These are phyloP conservation scores for Babesia ovis DNA, from an alignment of 169 alveolate genomes.

Conservation along the genomic window DNA sequence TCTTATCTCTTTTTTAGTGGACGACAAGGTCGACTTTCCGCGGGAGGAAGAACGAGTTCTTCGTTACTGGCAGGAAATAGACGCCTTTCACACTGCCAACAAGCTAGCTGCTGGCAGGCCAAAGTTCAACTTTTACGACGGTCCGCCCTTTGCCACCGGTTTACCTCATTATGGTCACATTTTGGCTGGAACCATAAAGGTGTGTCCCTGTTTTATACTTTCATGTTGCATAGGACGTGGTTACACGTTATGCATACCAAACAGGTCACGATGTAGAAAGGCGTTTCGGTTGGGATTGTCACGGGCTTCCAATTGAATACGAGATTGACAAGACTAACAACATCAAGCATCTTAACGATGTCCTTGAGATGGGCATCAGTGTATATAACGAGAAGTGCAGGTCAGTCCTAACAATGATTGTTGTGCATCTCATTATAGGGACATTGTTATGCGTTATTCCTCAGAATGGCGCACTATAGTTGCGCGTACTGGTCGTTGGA, in stretches of 20 bases:
- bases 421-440: constrained; percentile 83
- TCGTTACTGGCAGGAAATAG: constrained; percentile 84
- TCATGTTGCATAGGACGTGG: constrained; percentile 89
- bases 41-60: constrained; percentile 86
- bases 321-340: constrained; percentile 93
- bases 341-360: constrained; percentile 89
- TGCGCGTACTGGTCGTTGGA: constrained; percentile 97
- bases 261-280: constrained; percentile 95
- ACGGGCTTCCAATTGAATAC: constrained; percentile 98
- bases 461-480: constrained; percentile 90
- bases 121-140: constrained; percentile 96
- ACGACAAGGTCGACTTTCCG: constrained; percentile 87
- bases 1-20: constrained; percentile 62
- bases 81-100: constrained; percentile 79
- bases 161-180: constrained; percentile 99
- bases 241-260: constrained; percentile 96
- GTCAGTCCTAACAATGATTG: constrained; percentile 56
- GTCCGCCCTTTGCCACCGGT: constrained; percentile 99
- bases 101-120: constrained; percentile 83
- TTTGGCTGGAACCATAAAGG: constrained; percentile 98
- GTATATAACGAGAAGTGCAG: constrained; percentile 78
- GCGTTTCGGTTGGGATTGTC: constrained; percentile 99
- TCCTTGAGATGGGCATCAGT: constrained; percentile 87
- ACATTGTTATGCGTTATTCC: constrained; percentile 95
- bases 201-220: constrained; percentile 1